Evolutionary conservation across 495 filamentous ascomycete genomes (phyloP).

Genomic region (Usnea hakonensis): DNA sequence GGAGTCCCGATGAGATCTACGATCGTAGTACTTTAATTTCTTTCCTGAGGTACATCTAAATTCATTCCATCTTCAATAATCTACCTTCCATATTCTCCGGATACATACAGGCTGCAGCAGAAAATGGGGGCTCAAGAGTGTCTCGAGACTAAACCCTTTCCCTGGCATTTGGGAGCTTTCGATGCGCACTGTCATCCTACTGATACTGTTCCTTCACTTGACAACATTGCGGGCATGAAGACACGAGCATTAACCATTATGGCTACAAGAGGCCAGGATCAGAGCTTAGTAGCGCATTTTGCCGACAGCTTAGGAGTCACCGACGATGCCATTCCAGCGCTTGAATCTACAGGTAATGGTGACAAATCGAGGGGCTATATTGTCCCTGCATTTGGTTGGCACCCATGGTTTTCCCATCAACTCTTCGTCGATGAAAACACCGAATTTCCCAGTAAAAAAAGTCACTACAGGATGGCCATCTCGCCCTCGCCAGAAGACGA

Average conservation of each 20-base stretch:
- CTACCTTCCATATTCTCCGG: background rate
- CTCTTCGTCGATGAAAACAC: conserved; percentile 56
- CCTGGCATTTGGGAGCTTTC: conserved; percentile 78
- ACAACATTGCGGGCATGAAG: conserved; percentile 65
- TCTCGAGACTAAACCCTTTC: conserved; percentile 39
- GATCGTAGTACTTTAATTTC: no score
- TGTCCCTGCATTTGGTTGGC: conserved; percentile 91
- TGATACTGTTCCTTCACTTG: conserved; percentile 73
- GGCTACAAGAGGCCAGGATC: conserved; percentile 82
- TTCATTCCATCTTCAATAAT: no score
- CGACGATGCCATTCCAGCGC: conserved; percentile 18
- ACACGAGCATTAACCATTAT: conserved; percentile 74
- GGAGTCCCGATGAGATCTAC: no score
- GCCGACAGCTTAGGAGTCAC: conserved; percentile 43
- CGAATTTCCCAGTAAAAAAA: conserved; percentile 39
- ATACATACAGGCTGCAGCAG: background rate
- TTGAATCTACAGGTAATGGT: conserved; percentile 10
- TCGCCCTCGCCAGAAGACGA: conserved; percentile 47
- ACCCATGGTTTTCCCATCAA: conserved; percentile 96
- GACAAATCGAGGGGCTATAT: conserved; percentile 35
- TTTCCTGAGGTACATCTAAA: no score
- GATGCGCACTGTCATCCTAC: conserved; percentile 99
- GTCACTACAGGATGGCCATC: conserved; percentile 68
- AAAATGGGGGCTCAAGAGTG: background rate
- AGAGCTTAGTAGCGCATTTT: conserved; percentile 67